Evolutionary conservation across 192 early-diverging fungal genomes (phyloP), one percentile per base, ranked within the genome.

Genomic region (Coemansia sp.): DNA sequence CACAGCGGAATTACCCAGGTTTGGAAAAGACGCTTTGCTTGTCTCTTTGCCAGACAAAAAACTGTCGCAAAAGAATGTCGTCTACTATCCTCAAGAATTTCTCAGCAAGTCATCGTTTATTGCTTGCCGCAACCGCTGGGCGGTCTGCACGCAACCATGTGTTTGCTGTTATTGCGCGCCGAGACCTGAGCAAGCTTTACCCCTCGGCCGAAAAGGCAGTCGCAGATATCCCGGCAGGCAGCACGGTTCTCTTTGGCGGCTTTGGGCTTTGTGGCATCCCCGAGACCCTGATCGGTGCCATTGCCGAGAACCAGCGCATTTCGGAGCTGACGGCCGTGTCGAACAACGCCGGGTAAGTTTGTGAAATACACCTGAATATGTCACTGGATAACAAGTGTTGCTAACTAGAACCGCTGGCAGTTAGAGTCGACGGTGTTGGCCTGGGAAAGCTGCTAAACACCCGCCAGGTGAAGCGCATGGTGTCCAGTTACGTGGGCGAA

Each of bases 261-360:
- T 87, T 87, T 63, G 85, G 85, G 8, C 50, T 89, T 3, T 89
- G 87, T 58, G 88, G 88, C 23, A 84, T 90, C 39, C 88, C 88
- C 30, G 85, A 87, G 63, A 79, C 82, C 50, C 56, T 84, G 42
- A 90, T 90, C 46, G 61, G 58, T 9, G 68, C 68, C 0, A 44
- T 71, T 5, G 22, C 60, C 5, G 42, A 52, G 14, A 60, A 55
- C 22, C n/a, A 52, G 10, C 30, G 21, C 7, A 71, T 71, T n/a
- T 58, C 57, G 20, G 28, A 60, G 8, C 39, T 71, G 35, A 71
- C 61, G 3, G 87, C 86, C 2, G 73, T 90, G 8, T 70, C 77
- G 20, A 79, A 84, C 63, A 78, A 79, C 28, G 72, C 77, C 25
- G 55, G 70, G 25, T 66, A 50, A 36, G 78, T 79, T 8, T 43